Conservation (phyloP, 768 basidiomycete genomes). For the Pisolithus microcarpus region DNA sequence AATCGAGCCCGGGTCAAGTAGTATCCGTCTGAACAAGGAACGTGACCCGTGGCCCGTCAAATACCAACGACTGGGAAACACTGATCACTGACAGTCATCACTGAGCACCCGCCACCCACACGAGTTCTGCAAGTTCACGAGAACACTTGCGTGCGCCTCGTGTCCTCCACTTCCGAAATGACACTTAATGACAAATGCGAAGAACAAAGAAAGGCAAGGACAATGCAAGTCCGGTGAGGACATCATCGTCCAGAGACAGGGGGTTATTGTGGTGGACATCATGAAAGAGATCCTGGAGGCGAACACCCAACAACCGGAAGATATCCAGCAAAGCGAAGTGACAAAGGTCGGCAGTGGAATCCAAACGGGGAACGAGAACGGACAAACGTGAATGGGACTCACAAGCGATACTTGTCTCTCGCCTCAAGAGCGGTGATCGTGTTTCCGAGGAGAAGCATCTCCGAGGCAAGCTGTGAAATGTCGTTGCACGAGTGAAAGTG, state of each 20-base stretch:
- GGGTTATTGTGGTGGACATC: not conserved
- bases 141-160: not conserved
- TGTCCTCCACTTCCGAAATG: not conserved
- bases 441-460: constrained; percentile 69
- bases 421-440: constrained; percentile 64
- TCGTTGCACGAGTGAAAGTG: not conserved
- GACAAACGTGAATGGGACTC: constrained; percentile 17
- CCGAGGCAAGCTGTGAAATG: constrained; percentile 53
- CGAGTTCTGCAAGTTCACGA: constrained; percentile 1
- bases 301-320: not conserved
- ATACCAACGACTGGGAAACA: too few relatives aligned
- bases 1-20: too few relatives aligned
- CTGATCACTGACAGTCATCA: not conserved
- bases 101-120: not conserved
- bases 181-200: not conserved
- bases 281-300: not conserved
- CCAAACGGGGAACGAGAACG: not conserved
- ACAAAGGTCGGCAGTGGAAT: not conserved
- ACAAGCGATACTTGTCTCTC: constrained; percentile 69
- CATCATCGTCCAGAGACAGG: not conserved
- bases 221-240: not conserved
- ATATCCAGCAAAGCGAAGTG: not conserved
- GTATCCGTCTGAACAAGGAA: too few relatives aligned
- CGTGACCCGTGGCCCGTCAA: too few relatives aligned
- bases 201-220: not conserved